These are phyloP conservation scores for Dothideomycetes sp. DNA, from an alignment of 2,329 filamentous ascomycete genomes.

Conservation along the genomic window DNA sequence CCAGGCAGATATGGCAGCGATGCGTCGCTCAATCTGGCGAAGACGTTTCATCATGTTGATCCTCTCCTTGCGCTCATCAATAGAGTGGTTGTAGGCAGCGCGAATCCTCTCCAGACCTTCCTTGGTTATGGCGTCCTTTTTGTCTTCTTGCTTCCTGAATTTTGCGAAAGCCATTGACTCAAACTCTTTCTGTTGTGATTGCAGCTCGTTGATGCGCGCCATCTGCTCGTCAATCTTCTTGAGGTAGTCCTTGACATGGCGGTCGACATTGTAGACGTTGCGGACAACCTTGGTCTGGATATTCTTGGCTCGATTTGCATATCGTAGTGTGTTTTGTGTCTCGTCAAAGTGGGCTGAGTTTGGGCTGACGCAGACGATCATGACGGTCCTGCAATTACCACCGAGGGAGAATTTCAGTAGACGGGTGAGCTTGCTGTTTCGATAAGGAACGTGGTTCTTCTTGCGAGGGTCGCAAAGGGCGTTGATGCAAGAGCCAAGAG, in stretches of 20 bases:
- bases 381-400: slow-evolving; percentile 97
- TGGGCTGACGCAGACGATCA: slow-evolving; percentile 98
- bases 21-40: slow-evolving; percentile 72
- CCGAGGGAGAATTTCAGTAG: slow-evolving; percentile 94
- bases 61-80: slow-evolving; percentile 67
- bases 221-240: slow-evolving; percentile 99
- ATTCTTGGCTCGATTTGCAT: slow-evolving; percentile 96
- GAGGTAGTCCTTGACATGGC: slow-evolving; percentile 96
- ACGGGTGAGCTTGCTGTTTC: slow-evolving; percentile 93
- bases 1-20: slow-evolving; percentile 81
- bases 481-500: slow-evolving; percentile 94
- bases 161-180: slow-evolving; percentile 75
- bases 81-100: slow-evolving; percentile 71
- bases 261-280: slow-evolving; percentile 97
- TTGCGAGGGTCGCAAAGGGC: slow-evolving; percentile 89
- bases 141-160: slow-evolving; percentile 82
- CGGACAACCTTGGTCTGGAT: slow-evolving; percentile 99
- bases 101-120: slow-evolving; percentile 76
- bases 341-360: slow-evolving; percentile 96
- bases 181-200: slow-evolving; percentile 81
- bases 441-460: slow-evolving; percentile 88
- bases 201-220: slow-evolving; percentile 89
- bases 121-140: slow-evolving; percentile 61
- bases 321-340: slow-evolving; percentile 93
- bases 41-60: slow-evolving; percentile 70